These are phyloP conservation scores for Marchantia paleacea DNA, from an alignment of 225 moss, liverwort and hornwort species.

Conservation along the genomic window DNA sequence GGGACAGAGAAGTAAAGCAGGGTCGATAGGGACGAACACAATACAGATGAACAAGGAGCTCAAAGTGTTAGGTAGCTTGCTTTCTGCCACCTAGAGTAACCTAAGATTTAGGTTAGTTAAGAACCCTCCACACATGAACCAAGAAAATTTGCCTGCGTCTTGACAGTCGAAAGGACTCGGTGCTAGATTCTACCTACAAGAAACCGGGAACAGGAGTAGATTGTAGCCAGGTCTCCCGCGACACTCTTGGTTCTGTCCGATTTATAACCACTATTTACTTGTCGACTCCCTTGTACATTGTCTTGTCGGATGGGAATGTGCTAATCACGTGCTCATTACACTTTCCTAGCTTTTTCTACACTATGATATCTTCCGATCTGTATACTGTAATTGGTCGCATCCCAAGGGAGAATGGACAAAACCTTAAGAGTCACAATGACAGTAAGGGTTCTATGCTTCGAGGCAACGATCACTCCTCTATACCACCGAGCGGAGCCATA, in stretches of 20 bases:
- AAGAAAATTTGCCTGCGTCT: background rate
- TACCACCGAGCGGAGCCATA: too few species aligned
- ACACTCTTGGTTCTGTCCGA: background rate
- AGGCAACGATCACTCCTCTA: too few species aligned
- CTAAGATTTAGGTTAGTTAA: background rate
- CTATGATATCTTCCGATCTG: background rate
- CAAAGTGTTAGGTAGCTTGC: background rate
- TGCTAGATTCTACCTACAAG: background rate
- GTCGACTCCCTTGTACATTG: too few species aligned
- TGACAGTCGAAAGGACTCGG: background rate
- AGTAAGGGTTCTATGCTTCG: too few species aligned
- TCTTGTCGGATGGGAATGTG: background rate
- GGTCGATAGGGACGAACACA: conserved; percentile 2
- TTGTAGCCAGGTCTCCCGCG: background rate
- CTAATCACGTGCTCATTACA: background rate
- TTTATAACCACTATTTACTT: background rate
- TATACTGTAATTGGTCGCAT: background rate
- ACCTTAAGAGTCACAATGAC: too few species aligned
- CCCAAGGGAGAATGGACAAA: too few species aligned
- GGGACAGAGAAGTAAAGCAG: background rate
- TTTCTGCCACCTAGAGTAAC: background rate
- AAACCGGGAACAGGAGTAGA: background rate
- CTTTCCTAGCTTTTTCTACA: background rate
- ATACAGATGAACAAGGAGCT: background rate
- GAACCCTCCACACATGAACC: background rate